A percentile compares a stretch with the other conserved stretches of the same genome.
Evolutionary conservation across 345 rosid genomes (phyloP).

Genomic region (Euclidium syriacum): DNA sequence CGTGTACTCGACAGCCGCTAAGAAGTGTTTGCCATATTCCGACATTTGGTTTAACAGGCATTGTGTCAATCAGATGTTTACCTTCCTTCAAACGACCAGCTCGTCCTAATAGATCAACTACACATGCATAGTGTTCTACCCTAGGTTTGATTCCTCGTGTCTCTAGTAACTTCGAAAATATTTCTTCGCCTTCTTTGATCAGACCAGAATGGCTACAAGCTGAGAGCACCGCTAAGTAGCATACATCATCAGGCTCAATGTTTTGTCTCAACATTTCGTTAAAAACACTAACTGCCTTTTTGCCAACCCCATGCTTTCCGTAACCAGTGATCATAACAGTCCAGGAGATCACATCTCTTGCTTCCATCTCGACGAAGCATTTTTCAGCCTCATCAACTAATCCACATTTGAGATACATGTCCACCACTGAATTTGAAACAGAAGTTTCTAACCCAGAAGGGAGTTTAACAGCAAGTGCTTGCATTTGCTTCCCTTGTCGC

Average conservation of each 20-base stretch:
- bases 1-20: conserved; percentile 73
- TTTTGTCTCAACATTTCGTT: conserved; percentile 44
- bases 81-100: conserved; percentile 76
- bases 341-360: conserved; percentile 78
- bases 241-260: conserved; percentile 68
- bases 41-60: conserved; percentile 58
- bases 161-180: conserved; percentile 44
- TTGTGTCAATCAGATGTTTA: conserved; percentile 49
- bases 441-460: conserved; percentile 61
- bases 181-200: conserved; percentile 52
- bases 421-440: conserved; percentile 62
- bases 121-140: conserved; percentile 79
- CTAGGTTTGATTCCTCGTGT: conserved; percentile 40
- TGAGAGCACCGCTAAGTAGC: conserved; percentile 71
- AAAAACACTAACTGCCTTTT: conserved; percentile 49
- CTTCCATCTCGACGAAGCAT: conserved; percentile 49
- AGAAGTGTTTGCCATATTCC: conserved; percentile 94
- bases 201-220: conserved; percentile 93
- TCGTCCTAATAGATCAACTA: conserved; percentile 84
- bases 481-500: conserved; percentile 86
- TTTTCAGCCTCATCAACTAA: conserved; percentile 60
- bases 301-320: conserved; percentile 84
- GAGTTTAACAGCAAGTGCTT: conserved; percentile 55
- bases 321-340: conserved; percentile 86
- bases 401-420: conserved; percentile 93